Conservation (phyloP, 108 stramenopile species). For the Aureococcus anophagefferens region DNA sequence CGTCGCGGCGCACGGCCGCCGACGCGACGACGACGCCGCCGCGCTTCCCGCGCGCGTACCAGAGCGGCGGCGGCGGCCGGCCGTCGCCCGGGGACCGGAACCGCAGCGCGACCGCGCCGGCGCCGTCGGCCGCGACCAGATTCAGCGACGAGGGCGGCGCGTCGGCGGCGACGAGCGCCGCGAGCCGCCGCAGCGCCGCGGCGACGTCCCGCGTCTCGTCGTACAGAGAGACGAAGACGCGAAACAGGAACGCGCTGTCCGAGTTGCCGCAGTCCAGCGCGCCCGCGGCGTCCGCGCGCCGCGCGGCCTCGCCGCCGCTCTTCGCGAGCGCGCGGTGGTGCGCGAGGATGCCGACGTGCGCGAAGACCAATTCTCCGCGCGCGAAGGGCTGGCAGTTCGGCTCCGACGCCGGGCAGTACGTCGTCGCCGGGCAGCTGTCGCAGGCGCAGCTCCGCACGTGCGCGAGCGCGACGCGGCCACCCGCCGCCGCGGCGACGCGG, state of each 20-base stretch:
- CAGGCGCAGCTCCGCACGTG: background rate
- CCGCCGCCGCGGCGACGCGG: background rate
- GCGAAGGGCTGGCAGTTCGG: background rate
- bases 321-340: background rate
- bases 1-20: background rate
- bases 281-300: background rate
- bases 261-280: background rate
- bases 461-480: background rate
- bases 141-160: background rate
- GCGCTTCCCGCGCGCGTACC: too few relatives aligned
- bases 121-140: background rate
- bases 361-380: background rate
- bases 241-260: background rate
- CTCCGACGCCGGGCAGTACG: background rate
- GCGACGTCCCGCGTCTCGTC: background rate
- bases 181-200: background rate
- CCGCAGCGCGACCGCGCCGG: background rate
- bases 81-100: background rate
- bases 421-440: background rate
- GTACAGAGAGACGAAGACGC: background rate
- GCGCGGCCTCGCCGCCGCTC: background rate
- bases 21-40: background rate
- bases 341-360: background rate
- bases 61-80: background rate
- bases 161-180: background rate